Percentiles rank a stretch among this genome's conserved stretches.
These are phyloP conservation scores for Phialophora expanda DNA, from an alignment of 2,329 filamentous ascomycete genomes.

Conservation along the genomic window DNA sequence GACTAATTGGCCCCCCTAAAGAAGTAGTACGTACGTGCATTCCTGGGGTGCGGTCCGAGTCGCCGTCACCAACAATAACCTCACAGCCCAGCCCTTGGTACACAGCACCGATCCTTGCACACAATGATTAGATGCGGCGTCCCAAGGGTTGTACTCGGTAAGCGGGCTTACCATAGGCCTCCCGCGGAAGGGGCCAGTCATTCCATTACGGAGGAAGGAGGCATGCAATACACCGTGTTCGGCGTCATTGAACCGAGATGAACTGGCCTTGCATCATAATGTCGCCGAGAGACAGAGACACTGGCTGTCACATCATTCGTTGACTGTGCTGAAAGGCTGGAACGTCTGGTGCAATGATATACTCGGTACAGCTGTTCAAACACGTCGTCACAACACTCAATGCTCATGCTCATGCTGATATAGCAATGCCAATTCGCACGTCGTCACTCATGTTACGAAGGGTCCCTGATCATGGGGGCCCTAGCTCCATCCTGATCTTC, in stretches of 20 bases:
- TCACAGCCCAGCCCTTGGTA: too few relatives aligned
- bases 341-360: background rate
- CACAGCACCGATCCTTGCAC: background rate
- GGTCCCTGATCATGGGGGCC: conserved; percentile 21
- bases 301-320: background rate
- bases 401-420: background rate
- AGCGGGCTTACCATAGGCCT: too few relatives aligned
- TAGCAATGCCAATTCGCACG: background rate
- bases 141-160: background rate
- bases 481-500: conserved; percentile 24
- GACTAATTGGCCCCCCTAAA: background rate
- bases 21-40: background rate
- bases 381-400: background rate
- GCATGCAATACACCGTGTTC: too few relatives aligned
- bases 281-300: background rate
- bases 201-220: too few relatives aligned
- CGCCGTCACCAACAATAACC: too few relatives aligned
- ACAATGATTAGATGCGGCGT: too few relatives aligned
- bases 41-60: background rate
- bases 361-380: background rate
- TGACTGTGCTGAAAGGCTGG: background rate
- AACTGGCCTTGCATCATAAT: background rate
- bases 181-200: too few relatives aligned
- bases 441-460: conserved; percentile 15
- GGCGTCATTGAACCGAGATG: too few relatives aligned